phyloP scores from a whole-genome alignment of 1,284 basidiomycete species.

The Ganoderma lucidum region DNA sequence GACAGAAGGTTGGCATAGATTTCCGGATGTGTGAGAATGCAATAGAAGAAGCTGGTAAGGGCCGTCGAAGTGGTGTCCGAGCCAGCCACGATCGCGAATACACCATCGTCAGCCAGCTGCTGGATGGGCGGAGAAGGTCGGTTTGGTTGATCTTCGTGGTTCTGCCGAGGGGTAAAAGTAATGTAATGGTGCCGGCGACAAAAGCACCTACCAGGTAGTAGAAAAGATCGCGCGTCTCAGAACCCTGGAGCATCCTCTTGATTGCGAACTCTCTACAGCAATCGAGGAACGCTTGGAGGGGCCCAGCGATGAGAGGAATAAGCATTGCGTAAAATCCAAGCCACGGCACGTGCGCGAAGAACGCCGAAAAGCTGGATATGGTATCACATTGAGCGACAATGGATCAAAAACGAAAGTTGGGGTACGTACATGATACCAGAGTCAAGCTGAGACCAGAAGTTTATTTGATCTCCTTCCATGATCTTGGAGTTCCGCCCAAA shows the following conservation, averaged over 20 bases:
- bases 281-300: constrained; percentile 4
- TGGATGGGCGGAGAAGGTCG: constrained; percentile 44
- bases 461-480: constrained; percentile 7
- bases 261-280: constrained; percentile 11
- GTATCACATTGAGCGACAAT: background rate
- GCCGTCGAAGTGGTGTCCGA: constrained; percentile 63
- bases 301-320: background rate
- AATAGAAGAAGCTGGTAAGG: constrained; percentile 54
- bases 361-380: background rate
- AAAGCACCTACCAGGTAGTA: constrained; percentile 47
- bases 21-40: constrained; percentile 53
- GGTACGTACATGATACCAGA: background rate
- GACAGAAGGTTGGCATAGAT: constrained; percentile 53
- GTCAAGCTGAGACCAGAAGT: background rate
- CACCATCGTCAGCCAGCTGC: constrained; percentile 52
- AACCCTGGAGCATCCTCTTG: constrained; percentile 35
- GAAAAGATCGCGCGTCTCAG: constrained; percentile 55
- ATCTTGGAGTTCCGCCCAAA: constrained; percentile 9
- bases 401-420: background rate
- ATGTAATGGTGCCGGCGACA: constrained; percentile 17
- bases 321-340: constrained; percentile 1
- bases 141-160: constrained; percentile 55
- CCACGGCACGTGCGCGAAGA: constrained; percentile 13
- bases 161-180: constrained; percentile 43
- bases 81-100: constrained; percentile 63